Conservation (phyloP, 2,329 filamentous ascomycete genomes). For the Neonectria neomacrospora region DNA sequence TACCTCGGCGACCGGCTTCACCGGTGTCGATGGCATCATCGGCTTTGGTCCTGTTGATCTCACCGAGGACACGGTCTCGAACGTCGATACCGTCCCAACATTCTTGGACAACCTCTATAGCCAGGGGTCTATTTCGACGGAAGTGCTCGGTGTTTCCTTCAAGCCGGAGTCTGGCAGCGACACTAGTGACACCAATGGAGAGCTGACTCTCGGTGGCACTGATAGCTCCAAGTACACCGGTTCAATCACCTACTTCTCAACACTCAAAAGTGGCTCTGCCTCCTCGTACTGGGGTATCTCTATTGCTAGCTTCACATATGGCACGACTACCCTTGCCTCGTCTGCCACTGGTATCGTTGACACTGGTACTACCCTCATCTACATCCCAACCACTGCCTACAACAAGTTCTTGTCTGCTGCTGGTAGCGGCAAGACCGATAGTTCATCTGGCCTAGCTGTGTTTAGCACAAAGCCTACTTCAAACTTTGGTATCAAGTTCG, state of each 20-base stretch:
- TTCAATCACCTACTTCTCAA: slow-evolving; percentile 35
- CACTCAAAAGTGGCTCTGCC: slow-evolving; percentile 25
- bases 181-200: slow-evolving; percentile 38
- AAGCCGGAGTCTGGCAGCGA: slow-evolving; percentile 41
- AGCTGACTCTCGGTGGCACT: slow-evolving; percentile 39
- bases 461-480: slow-evolving; percentile 43
- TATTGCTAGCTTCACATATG: slow-evolving; percentile 40
- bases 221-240: slow-evolving; percentile 37
- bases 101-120: slow-evolving; percentile 44
- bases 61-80: slow-evolving; percentile 41
- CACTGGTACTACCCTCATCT: slow-evolving; percentile 45
- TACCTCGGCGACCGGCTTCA: background rate
- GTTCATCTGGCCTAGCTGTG: slow-evolving; percentile 39
- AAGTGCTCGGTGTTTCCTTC: slow-evolving; percentile 47
- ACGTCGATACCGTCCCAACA: slow-evolving; percentile 41
- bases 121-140: slow-evolving; percentile 43
- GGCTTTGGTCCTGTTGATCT: slow-evolving; percentile 37
- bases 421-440: slow-evolving; percentile 40
- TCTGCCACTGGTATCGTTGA: slow-evolving; percentile 40
- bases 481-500: slow-evolving; percentile 45
- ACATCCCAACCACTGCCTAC: slow-evolving; percentile 43
- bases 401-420: slow-evolving; percentile 44
- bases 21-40: background rate
- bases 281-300: slow-evolving; percentile 40
- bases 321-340: slow-evolving; percentile 31